A percentile compares a stretch with the other conserved stretches of the same genome.
Evolutionary conservation across 2,329 filamentous ascomycete species (phyloP).

Genomic region (Macrophomina phaseolina): DNA sequence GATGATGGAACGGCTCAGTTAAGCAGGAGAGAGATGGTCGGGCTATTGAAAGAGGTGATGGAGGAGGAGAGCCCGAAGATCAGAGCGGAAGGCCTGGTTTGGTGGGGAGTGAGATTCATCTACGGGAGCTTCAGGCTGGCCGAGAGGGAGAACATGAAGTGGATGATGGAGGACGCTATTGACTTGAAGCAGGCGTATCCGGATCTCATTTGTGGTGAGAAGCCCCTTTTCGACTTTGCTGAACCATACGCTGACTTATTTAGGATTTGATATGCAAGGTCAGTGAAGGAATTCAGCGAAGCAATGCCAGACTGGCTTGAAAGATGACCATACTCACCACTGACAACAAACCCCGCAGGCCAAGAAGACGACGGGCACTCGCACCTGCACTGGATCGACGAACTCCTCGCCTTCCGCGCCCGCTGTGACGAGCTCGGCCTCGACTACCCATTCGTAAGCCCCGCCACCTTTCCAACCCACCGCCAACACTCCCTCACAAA

Average conservation of each 20-base stretch:
- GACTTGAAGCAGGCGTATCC: constrained; percentile 63
- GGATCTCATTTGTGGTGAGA: constrained; percentile 73
- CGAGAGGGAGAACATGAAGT: constrained; percentile 51
- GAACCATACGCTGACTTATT: not conserved
- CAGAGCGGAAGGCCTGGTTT: constrained; percentile 40
- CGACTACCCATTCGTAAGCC: constrained; percentile 64
- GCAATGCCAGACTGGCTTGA: not conserved
- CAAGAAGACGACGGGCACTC: constrained; percentile 66
- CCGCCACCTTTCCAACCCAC: not conserved
- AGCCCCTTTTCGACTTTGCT: constrained; percentile 43
- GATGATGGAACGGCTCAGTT: constrained; percentile 62
- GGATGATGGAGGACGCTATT: constrained; percentile 66
- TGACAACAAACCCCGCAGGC: constrained; percentile 44
- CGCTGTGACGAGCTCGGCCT: constrained; percentile 56
- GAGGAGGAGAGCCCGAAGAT: constrained; percentile 52
- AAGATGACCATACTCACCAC: not conserved
- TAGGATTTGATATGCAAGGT: constrained; percentile 12
- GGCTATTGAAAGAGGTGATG: constrained; percentile 62
- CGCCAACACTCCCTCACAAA: too few relatives aligned
- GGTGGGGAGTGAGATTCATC: constrained; percentile 70
- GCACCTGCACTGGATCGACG: constrained; percentile 63
- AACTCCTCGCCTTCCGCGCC: constrained; percentile 63
- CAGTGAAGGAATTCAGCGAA: not conserved
- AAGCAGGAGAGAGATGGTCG: constrained; percentile 64
- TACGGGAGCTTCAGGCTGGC: constrained; percentile 73